Percentiles rank a stretch among this genome's conserved stretches.
Evolutionary conservation across 257 asterid genomes (phyloP).

Genomic region (Salvia splendens): DNA sequence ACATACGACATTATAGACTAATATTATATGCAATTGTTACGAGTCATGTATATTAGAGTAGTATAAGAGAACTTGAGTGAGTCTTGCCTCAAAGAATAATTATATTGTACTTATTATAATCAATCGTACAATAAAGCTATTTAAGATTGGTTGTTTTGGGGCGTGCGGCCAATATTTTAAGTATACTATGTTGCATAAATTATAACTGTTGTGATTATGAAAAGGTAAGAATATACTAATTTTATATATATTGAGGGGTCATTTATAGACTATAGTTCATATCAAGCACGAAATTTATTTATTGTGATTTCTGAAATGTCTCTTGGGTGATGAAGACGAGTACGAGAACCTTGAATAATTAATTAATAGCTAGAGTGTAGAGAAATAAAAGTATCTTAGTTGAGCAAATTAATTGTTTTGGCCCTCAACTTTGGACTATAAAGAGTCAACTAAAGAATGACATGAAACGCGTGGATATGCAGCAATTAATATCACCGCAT

Average conservation of each 20-base stretch:
- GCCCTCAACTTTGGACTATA: not conserved
- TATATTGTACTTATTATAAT: too few species aligned
- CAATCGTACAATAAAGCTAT: too few species aligned
- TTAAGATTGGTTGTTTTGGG: not conserved
- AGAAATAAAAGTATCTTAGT: not conserved
- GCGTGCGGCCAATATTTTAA: not conserved
- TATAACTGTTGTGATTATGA: not conserved
- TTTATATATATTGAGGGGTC: not conserved
- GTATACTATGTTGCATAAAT: not conserved
- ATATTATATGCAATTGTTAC: too few species aligned
- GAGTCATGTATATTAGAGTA: too few species aligned
- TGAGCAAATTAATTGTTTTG: too few species aligned
- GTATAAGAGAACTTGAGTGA: too few species aligned
- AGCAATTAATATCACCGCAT: conserved; percentile 22
- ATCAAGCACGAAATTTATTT: too few species aligned
- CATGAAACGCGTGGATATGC: conserved; percentile 31
- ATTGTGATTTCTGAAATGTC: not conserved
- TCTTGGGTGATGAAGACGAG: not conserved
- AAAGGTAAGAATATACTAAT: not conserved
- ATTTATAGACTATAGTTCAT: too few species aligned
- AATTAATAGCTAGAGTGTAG: not conserved
- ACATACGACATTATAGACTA: too few species aligned
- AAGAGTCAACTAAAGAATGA: conserved; percentile 20
- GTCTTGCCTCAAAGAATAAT: too few species aligned
- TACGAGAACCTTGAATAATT: not conserved